A percentile compares a stretch with the other conserved stretches of the same genome.
These are phyloP conservation scores for Talaromyces sp. DNA, from an alignment of 2,329 filamentous ascomycete species.

Conservation along the genomic window DNA sequence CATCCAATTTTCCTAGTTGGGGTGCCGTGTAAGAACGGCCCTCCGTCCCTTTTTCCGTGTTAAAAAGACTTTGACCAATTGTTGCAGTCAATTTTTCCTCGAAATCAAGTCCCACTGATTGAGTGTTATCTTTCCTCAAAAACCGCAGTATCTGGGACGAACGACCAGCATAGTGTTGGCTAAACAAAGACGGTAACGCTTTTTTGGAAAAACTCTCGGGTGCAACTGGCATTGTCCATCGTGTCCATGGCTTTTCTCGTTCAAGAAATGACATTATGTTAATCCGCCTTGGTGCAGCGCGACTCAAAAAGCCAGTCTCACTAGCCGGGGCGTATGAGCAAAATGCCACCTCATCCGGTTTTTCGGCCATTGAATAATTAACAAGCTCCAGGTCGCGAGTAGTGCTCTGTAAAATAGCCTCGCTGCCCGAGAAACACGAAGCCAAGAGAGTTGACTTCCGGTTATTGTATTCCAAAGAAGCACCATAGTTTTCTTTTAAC, in stretches of 20 bases:
- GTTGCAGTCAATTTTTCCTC: constrained; percentile 33
- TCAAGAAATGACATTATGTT: constrained; percentile 26
- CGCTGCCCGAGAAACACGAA: constrained; percentile 30
- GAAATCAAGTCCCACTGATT: constrained; percentile 9
- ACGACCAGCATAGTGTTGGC: constrained; percentile 23
- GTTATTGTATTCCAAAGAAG: constrained; percentile 22
- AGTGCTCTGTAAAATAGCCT: constrained; percentile 26
- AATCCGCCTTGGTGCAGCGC: constrained; percentile 3
- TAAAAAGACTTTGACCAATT: constrained; percentile 37
- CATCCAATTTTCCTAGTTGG: constrained; percentile 26
- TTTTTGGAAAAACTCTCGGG: constrained; percentile 14
- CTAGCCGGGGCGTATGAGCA: constrained; percentile 31
- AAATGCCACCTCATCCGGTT: constrained; percentile 22
- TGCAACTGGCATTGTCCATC: constrained; percentile 31
- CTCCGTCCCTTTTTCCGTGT: constrained; percentile 19
- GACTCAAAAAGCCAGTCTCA: constrained; percentile 3
- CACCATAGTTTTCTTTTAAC: constrained; percentile 26
- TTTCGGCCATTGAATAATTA: constrained; percentile 15
- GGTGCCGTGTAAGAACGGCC: constrained; percentile 22
- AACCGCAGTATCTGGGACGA: constrained; percentile 29
- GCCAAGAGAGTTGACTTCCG: constrained; percentile 21
- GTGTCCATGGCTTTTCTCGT: constrained; percentile 30
- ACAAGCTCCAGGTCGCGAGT: constrained; percentile 32
- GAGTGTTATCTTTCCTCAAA: constrained; percentile 17
- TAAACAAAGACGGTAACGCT: constrained; percentile 24